These are phyloP conservation scores for Ceratobasidium sp. DNA, from an alignment of 1,284 basidiomycete species.

Conservation along the genomic window DNA sequence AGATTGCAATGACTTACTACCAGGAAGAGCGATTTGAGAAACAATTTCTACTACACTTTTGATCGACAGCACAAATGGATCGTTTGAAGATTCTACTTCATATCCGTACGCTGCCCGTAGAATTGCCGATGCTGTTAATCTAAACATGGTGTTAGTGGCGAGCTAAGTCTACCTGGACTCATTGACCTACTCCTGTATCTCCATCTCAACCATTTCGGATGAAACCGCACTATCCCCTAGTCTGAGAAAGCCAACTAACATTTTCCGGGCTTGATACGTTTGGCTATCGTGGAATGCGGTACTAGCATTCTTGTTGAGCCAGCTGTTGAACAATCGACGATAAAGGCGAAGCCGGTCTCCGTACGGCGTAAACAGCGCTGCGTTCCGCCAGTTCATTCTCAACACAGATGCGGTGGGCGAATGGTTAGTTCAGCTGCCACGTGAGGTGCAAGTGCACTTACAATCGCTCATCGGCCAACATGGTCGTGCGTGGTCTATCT, in stretches of 20 bases:
- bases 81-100: slow-evolving; percentile 19
- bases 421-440: background rate
- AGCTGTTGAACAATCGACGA: slow-evolving; percentile 14
- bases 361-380: background rate
- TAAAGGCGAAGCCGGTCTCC: background rate
- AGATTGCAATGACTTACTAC: background rate
- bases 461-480: slow-evolving; percentile 29
- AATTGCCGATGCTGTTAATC: slow-evolving; percentile 18
- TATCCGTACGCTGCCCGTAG: slow-evolving; percentile 38
- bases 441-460: background rate
- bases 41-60: slow-evolving; percentile 18
- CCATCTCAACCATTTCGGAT: background rate
- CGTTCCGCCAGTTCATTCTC: background rate
- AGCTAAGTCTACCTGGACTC: slow-evolving; percentile 1
- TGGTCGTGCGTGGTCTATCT: slow-evolving; percentile 40
- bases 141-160: background rate
- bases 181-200: background rate
- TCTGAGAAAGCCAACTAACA: background rate
- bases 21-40: background rate
- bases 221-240: background rate
- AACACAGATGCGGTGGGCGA: background rate
- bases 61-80: slow-evolving; percentile 25
- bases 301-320: slow-evolving; percentile 24
- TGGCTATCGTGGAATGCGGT: slow-evolving; percentile 16
- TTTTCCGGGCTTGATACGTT: background rate